A percentile compares a stretch with the other conserved stretches of the same genome.
Conservation (phyloP, 371 early-diverging fungal genomes). For the Actinomucor elegans region DNA sequence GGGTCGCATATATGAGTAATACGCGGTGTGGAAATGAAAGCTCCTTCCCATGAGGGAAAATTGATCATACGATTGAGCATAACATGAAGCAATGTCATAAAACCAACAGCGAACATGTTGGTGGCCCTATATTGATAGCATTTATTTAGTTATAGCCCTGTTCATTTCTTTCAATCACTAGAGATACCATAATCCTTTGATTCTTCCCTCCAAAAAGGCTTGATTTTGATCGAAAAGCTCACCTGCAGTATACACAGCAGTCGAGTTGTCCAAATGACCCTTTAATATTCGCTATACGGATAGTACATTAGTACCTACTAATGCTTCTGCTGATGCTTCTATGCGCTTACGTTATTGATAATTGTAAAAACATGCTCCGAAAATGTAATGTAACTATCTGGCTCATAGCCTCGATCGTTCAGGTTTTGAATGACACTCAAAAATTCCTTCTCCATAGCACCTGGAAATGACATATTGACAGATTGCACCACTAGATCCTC, state of each 20-base stretch:
- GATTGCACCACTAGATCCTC: slow-evolving; percentile 18
- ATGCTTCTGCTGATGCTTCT: too few species aligned
- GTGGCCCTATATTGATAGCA: too few species aligned
- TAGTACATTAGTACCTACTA: too few species aligned
- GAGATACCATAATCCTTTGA: slow-evolving; percentile 29
- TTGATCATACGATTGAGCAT: slow-evolving; percentile 14
- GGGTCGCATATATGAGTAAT: slow-evolving; percentile 10
- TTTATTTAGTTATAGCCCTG: too few species aligned
- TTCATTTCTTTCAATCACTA: too few species aligned
- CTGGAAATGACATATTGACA: slow-evolving; percentile 16
- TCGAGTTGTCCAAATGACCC: slow-evolving; percentile 15
- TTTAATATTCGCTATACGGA: slow-evolving; percentile 29
- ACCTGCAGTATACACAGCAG: slow-evolving; percentile 24
- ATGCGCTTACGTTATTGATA: slow-evolving; percentile 27
- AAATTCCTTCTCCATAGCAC: slow-evolving; percentile 24
- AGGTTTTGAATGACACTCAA: slow-evolving; percentile 4
- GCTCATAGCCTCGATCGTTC: slow-evolving; percentile 10
- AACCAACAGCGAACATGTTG: slow-evolving; percentile 32
- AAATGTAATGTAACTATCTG: slow-evolving; percentile 31
- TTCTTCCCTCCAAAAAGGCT: slow-evolving; percentile 24
- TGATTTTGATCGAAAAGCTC: slow-evolving; percentile 31
- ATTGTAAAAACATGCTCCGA: slow-evolving; percentile 29
- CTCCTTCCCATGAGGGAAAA: slow-evolving; percentile 25
- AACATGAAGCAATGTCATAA: slow-evolving; percentile 29
- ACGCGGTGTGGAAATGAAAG: slow-evolving; percentile 12